Evolutionary conservation across 176 grass and related monocot species (phyloP).

Genomic region (Poa annua): DNA sequence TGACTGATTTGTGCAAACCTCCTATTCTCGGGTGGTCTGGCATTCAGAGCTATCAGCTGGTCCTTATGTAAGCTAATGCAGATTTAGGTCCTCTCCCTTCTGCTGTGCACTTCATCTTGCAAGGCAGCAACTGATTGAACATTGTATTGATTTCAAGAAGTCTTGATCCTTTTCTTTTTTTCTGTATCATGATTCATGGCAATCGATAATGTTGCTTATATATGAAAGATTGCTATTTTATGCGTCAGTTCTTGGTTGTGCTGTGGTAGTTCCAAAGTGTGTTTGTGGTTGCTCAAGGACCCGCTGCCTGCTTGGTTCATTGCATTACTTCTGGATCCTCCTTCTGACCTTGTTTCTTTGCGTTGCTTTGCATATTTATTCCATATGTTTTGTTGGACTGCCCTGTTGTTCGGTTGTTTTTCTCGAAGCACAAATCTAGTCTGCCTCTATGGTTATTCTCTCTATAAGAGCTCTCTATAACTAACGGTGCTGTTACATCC

Average conservation of each 20-base stretch:
- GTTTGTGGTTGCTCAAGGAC: background rate
- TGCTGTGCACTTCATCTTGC: background rate
- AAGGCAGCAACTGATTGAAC: background rate
- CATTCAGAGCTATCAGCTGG: background rate
- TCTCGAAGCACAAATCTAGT: background rate
- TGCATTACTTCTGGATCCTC: slow-evolving; percentile 32
- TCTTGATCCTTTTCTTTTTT: slow-evolving; percentile 19
- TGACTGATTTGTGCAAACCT: background rate
- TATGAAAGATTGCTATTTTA: background rate
- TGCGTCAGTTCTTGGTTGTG: background rate
- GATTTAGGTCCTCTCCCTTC: background rate
- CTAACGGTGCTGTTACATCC: no score
- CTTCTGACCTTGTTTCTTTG: background rate
- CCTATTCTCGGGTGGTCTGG: background rate
- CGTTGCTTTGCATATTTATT: slow-evolving; percentile 2
- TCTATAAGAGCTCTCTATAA: no score
- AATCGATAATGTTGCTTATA: background rate
- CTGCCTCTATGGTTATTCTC: slow-evolving; percentile 2
- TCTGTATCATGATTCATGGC: slow-evolving; percentile 2
- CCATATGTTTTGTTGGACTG: background rate
- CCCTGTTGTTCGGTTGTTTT: background rate
- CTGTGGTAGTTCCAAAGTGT: background rate
- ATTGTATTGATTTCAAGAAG: background rate
- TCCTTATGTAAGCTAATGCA: background rate
- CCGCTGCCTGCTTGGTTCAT: background rate